These are phyloP conservation scores for Zizania palustris DNA, from an alignment of 202 grass and related monocot genomes.

Conservation along the genomic window DNA sequence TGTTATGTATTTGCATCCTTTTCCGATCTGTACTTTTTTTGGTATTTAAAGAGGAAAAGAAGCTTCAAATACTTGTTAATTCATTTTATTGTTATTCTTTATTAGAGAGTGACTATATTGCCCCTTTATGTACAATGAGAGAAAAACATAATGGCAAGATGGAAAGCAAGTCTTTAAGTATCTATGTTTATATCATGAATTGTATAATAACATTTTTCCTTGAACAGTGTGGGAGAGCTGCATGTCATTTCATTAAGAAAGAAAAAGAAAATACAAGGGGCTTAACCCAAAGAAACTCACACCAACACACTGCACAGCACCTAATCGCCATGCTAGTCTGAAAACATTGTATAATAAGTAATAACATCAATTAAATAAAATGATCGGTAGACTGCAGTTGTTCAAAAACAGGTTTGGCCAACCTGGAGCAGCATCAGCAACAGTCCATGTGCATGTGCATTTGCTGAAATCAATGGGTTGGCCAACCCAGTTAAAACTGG, in stretches of 20 bases:
- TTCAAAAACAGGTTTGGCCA: not conserved
- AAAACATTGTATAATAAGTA: too few relatives aligned
- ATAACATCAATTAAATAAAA: slow-evolving; percentile 17
- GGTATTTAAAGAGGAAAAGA: not conserved
- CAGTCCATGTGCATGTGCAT: not conserved
- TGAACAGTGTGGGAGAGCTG: too few relatives aligned
- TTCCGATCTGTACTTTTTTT: slow-evolving; percentile 1
- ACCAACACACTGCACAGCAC: too few relatives aligned
- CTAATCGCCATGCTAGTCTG: too few relatives aligned
- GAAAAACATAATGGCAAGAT: not conserved
- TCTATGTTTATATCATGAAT: not conserved
- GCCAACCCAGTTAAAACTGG: not conserved
- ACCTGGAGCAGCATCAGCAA: not conserved
- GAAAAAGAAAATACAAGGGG: too few relatives aligned
- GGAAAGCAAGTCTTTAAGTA: not conserved
- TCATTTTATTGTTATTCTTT: not conserved
- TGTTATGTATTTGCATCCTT: not conserved
- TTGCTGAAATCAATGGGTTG: not conserved
- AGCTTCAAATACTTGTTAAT: not conserved
- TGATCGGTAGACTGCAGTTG: not conserved
- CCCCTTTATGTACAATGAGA: not conserved
- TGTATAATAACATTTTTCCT: too few relatives aligned
- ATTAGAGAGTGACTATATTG: not conserved
- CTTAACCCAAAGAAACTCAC: too few relatives aligned
- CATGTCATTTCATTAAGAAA: too few relatives aligned